phyloP scores from a whole-genome alignment of 768 basidiomycete genomes.

The Gymnopilus junonius region DNA sequence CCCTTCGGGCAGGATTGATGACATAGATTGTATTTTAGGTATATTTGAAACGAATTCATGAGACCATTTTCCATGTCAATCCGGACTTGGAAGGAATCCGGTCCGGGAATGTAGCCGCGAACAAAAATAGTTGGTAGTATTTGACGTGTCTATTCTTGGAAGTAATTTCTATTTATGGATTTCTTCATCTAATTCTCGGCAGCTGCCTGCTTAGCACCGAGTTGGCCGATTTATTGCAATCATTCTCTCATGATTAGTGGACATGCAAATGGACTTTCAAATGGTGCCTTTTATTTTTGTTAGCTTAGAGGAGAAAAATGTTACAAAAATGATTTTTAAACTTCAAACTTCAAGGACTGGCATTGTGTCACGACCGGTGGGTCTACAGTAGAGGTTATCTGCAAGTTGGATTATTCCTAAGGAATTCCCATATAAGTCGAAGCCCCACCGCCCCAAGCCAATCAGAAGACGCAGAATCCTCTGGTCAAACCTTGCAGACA shows the following conservation, averaged over 20 bases:
- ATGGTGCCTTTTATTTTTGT: too few species aligned
- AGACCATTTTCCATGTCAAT: not conserved
- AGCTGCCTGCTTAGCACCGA: not conserved
- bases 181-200: not conserved
- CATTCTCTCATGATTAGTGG: not conserved
- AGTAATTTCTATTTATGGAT: slow-evolving; percentile 2
- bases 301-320: too few species aligned
- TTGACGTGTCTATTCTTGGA: slow-evolving; percentile 5
- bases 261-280: not conserved
- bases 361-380: too few species aligned
- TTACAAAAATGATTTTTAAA: too few species aligned
- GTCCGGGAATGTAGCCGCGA: not conserved
- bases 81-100: not conserved
- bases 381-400: too few species aligned
- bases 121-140: not conserved
- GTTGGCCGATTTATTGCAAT: too few species aligned
- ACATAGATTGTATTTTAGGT: not conserved
- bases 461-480: too few species aligned
- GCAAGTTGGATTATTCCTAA: too few species aligned
- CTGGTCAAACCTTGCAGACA: too few species aligned
- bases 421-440: too few species aligned
- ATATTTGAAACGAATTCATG: not conserved
- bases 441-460: too few species aligned
- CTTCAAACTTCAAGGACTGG: too few species aligned
- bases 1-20: slow-evolving; percentile 13